Evolutionary conservation across 176 grass and related monocot species (phyloP), one percentile per base, ranked within the genome.

Genomic region (Panicum miliaceum): DNA sequence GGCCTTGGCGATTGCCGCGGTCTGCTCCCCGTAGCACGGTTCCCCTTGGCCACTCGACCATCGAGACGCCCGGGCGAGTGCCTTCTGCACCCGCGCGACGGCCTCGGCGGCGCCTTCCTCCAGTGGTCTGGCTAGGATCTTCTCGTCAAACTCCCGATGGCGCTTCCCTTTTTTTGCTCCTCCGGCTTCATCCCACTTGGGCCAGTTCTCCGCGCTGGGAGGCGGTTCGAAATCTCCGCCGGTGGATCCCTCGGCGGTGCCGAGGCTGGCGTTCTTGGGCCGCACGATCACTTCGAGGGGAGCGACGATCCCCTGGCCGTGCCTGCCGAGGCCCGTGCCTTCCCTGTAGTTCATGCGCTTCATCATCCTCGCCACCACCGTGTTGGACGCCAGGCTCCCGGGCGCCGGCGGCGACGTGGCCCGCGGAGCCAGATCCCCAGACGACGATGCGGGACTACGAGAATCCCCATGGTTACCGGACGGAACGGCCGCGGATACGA

Each of bases 281-380:
- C 87, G 77, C 4, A 82, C 11, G 26, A 56, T 50, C 23, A 51
- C 22, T 36, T 89, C 88, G 18, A 97, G 47, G 2, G 90, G 85
- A 8, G 77, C 50, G 26, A 79, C 41, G 73, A 97, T 92, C 41
- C 94, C 94, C 63, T 97, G 92, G 12, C 83, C 73, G 35, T 97
- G 81, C 86, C 92, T 90, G 22, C 92, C 92, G 81, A 97, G 89
- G 40, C 90, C 90, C 48, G 64, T 35, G 5, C 90, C 92, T n/a
- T 85, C 65, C 84, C 79, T 82, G 71, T 90, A 92, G 53, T 91
- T 93, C 94, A 97, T 97, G 45, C 18, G 48, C 80, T 60, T 84
- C 89, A 94, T 90, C 40, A 92, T 47, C 16, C 84, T 88, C 46
- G 71, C 80, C 50, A 84, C 88, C 73, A 19, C 73, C 1, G 56